Evolutionary conservation across 2,329 filamentous ascomycete genomes (phyloP).

Genomic region (Madurella mycetomatis): DNA sequence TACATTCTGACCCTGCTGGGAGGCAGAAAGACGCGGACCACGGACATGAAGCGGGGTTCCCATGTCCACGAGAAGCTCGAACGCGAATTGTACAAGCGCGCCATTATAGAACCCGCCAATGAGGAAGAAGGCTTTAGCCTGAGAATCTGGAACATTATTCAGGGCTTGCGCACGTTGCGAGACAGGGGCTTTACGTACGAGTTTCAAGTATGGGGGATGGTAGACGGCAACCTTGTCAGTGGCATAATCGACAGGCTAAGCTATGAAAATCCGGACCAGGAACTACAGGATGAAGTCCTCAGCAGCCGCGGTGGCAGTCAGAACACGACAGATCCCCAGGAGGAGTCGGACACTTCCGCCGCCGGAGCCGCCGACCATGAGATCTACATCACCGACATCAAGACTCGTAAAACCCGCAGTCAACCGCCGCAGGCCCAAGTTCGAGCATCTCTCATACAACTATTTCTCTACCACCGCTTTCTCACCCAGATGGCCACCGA

Average conservation of each 20-base stretch:
- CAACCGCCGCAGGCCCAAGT: slow-evolving; percentile 62
- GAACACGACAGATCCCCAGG: slow-evolving; percentile 23
- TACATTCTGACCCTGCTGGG: slow-evolving; percentile 72
- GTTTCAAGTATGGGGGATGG: slow-evolving; percentile 76
- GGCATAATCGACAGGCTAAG: slow-evolving; percentile 87
- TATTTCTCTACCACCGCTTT: slow-evolving; percentile 85
- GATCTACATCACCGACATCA: slow-evolving; percentile 81
- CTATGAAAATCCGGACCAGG: slow-evolving; percentile 68
- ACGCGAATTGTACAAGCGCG: slow-evolving; percentile 74
- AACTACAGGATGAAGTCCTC: slow-evolving; percentile 59
- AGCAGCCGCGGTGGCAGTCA: slow-evolving; percentile 34
- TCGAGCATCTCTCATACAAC: slow-evolving; percentile 75
- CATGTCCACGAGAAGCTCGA: slow-evolving; percentile 79
- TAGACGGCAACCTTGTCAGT: slow-evolving; percentile 79
- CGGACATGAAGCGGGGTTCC: slow-evolving; percentile 79
- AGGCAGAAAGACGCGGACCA: slow-evolving; percentile 69
- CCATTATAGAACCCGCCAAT: slow-evolving; percentile 65
- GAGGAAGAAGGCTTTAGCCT: slow-evolving; percentile 81
- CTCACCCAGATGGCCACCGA: slow-evolving; percentile 71
- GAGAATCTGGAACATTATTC: slow-evolving; percentile 84
- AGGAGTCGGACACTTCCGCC: slow-evolving; percentile 31
- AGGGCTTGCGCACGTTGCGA: slow-evolving; percentile 70
- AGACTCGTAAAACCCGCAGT: slow-evolving; percentile 66
- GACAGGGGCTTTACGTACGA: slow-evolving; percentile 70
- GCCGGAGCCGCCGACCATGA: slow-evolving; percentile 9